A percentile compares a stretch with the other conserved stretches of the same genome.
phyloP scores from a whole-genome alignment of 2,329 filamentous ascomycete genomes.

The Pseudogymnoascus sp. region DNA sequence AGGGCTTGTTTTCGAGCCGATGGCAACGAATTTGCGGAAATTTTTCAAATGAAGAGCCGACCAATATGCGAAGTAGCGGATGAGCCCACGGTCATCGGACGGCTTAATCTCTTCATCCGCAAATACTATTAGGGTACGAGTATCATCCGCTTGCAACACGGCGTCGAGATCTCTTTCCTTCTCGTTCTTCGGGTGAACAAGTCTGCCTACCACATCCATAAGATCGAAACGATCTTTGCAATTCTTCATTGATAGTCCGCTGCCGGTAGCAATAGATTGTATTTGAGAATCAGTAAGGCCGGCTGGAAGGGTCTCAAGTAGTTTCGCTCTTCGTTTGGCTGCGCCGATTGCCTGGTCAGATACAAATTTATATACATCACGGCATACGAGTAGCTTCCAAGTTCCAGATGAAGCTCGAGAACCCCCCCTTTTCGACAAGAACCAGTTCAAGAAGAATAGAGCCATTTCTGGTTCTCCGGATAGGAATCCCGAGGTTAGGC shows the following conservation, averaged over 20 bases:
- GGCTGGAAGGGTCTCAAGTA: conserved; percentile 17
- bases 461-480: conserved; percentile 40
- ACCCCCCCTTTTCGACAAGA: conserved; percentile 22
- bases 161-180: conserved; percentile 15
- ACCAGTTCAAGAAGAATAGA: conserved; percentile 39
- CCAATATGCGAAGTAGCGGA: conserved; percentile 60
- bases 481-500: conserved; percentile 46
- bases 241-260: conserved; percentile 22
- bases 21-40: conserved; percentile 49
- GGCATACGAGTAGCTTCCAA: conserved; percentile 22
- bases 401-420: conserved; percentile 20
- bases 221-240: conserved; percentile 23
- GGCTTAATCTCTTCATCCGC: conserved; percentile 45
- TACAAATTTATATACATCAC: conserved; percentile 25
- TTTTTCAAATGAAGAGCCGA: conserved; percentile 42
- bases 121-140: conserved; percentile 38
- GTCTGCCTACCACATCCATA: background rate
- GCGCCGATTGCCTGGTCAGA: conserved; percentile 28
- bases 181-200: background rate
- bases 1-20: conserved; percentile 34
- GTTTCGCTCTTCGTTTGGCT: conserved; percentile 23
- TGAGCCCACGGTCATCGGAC: conserved; percentile 56
- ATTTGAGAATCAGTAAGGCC: conserved; percentile 21
- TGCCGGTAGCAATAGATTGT: conserved; percentile 22
- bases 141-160: conserved; percentile 27